phyloP scores from a whole-genome alignment of 163 green algal genomes.

The Chloromonas sp. region DNA sequence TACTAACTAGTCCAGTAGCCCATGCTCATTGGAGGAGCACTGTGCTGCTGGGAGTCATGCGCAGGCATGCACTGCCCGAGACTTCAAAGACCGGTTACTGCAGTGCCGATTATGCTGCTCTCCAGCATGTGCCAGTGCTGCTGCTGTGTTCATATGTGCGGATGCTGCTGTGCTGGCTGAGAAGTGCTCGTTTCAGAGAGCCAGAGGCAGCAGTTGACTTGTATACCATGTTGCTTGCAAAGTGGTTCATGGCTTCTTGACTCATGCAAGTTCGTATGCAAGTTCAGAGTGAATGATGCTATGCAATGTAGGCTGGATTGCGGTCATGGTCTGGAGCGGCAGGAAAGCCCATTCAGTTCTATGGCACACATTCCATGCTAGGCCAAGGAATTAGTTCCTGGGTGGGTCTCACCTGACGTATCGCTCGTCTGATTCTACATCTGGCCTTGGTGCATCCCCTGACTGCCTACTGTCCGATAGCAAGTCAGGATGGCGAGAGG shows the following conservation, averaged over 20 bases:
- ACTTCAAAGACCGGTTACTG: no score
- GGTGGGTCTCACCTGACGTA: constrained; percentile 16
- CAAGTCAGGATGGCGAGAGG: neutral
- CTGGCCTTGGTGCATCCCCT: neutral
- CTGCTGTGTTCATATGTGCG: no score
- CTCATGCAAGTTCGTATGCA: neutral
- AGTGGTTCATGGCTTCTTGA: neutral
- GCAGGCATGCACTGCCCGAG: no score
- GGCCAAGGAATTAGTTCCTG: no score
- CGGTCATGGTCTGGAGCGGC: neutral
- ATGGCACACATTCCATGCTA: no score
- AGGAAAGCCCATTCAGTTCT: neutral
- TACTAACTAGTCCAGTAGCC: neutral
- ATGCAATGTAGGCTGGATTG: no score
- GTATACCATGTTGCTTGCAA: no score
- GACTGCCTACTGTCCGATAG: neutral
- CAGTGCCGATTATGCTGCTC: no score
- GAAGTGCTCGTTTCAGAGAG: neutral
- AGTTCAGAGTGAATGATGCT: neutral
- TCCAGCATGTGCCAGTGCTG: no score
- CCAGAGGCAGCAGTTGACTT: neutral
- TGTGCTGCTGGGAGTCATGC: no score
- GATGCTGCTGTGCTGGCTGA: no score
- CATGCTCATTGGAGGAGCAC: neutral
- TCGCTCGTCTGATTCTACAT: constrained; percentile 19